A percentile compares a stretch with the other conserved stretches of the same genome.
phyloP scores from a whole-genome alignment of 2,329 filamentous ascomycete genomes.

The Parasarocladium wereldwijsianum region DNA sequence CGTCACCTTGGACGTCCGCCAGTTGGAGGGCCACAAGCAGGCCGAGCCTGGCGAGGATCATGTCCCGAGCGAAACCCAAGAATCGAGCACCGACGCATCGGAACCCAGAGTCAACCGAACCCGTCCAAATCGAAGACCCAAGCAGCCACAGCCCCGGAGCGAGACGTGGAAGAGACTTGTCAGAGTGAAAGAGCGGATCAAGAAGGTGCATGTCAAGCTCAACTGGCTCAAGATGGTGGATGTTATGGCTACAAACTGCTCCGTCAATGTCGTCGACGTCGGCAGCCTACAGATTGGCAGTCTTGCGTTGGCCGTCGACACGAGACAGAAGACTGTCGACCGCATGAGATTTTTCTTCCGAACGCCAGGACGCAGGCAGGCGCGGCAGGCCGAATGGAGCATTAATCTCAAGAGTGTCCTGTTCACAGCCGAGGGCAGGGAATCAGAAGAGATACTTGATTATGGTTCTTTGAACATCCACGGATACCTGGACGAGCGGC shows the following conservation, averaged over 20 bases:
- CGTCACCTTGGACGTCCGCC: slow-evolving; percentile 64
- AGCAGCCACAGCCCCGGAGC: slow-evolving; percentile 30
- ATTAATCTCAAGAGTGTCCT: slow-evolving; percentile 72
- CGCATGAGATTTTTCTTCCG: slow-evolving; percentile 77
- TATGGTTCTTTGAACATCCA: slow-evolving; percentile 81
- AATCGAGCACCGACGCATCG: slow-evolving; percentile 15
- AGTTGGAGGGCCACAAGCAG: slow-evolving; percentile 38
- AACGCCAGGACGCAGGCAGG: slow-evolving; percentile 40
- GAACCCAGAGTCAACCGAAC: slow-evolving; percentile 8
- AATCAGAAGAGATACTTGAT: slow-evolving; percentile 79
- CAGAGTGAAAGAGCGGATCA: slow-evolving; percentile 69
- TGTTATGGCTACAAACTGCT: slow-evolving; percentile 68
- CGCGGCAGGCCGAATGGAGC: slow-evolving; percentile 82
- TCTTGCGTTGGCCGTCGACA: slow-evolving; percentile 79
- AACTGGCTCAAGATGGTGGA: slow-evolving; percentile 84
- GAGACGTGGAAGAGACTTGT: slow-evolving; percentile 72
- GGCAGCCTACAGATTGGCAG: slow-evolving; percentile 75
- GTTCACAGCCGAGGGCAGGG: slow-evolving; percentile 71
- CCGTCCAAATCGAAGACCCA: slow-evolving; percentile 2
- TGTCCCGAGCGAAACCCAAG: slow-evolving; percentile 9
- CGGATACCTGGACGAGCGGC: slow-evolving; percentile 71
- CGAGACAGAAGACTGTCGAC: slow-evolving; percentile 80
- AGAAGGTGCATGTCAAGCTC: slow-evolving; percentile 72
- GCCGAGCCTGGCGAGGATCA: slow-evolving; percentile 4
- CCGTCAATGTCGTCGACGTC: slow-evolving; percentile 62